Base-by-base conservation (phyloP, 2,329 filamentous ascomycete species). In the Sordariomycetes sp. region DNA sequence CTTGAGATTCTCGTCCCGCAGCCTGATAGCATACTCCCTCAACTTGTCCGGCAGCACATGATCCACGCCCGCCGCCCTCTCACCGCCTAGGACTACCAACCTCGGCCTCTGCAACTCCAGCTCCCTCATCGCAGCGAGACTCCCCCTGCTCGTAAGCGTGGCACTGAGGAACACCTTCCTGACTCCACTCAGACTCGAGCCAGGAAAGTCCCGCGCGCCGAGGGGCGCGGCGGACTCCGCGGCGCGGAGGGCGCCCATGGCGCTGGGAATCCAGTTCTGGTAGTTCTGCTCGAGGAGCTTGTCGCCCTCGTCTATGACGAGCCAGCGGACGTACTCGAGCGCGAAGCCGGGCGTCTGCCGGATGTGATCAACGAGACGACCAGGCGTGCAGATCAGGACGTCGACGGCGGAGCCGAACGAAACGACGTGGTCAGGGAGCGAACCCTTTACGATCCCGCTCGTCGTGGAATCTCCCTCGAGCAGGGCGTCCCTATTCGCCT, bases 301-400 rank as follows among this genome's bases (percentile, higher is more conserved):
- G 69, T 97, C 92, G 12, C 92, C 94, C 71, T 97, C 92, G 64
- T 97, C 92, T 52, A 96, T 87, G 2, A 96, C 82, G 0, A 97
- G 76, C 90, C 91, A 97, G 60, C 88, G 82, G 4, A 96, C 76
- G 66, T 87, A 79, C 58, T 87, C 81, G 24, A 97, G 75, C 0
- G 78, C 81, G 67, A 97, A 96, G 0, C 90, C 90, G 2, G 82
- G 81, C 0, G 92, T 97, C 59, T 85, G 84, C 61, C 86, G 85
- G 55, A 96, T 79, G 69, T 97, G 92, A 64, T 97, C 92, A 3
- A 97, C 90, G 1, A 97, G 79, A 61, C 92, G 83, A 59, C 94
- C 94, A 0, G 92, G 92, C 0, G 92, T 97, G 68, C 90, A 94
- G 55, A 96, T 87, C 28, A 99, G 77, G 36, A 97, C 81, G 67